Evolutionary conservation across 192 early-diverging fungal species (phyloP), one percentile per base, ranked within the genome.

Genomic region (Oehlia diaphana): DNA sequence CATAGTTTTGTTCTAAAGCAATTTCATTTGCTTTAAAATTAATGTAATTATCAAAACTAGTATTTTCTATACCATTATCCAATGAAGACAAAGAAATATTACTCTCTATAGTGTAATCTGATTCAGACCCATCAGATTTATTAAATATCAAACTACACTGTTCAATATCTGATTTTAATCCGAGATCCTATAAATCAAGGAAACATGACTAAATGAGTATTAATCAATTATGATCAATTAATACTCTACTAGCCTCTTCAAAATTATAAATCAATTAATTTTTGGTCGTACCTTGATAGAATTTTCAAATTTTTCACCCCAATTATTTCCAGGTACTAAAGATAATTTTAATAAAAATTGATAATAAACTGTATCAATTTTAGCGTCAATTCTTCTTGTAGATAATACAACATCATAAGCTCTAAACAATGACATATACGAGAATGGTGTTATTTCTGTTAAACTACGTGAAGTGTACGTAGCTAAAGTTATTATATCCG

Each of bases 381-480:
- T 61, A 4, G 77, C 65, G 26, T 78, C 39, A 72, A 66, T 63
- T 47, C 37, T 66, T 19, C 77, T 72, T 37, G 67, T 67, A 70
- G 33, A 33, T 7, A 78, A 70, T 37, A 78, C 77, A 26, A 70
- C 44, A 78, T 78, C 77, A 47, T 78, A 44, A 7, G 77, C 77
- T 31, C 77, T 66, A 61, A 78, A 78, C 8, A 78, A 23, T 6
- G 16, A 74, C 21, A 78, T 44, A 21, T 33, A 78, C 19, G 77
- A 78, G 47, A 39, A 44, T 42, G 69, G 37, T 31, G 63, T 77
- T 14, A 35, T 67, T 12, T 33, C 33, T 21, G 67, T 28, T 21
- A 35, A 23, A 1, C 19, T 69, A 44, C n/a, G 33, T 14, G 68
- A 23, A 28, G 68, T 78, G 13, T 72, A 62, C 35, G 77, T 71